Conservation (phyloP, 805 yeast species). For the Kodamaea nitidulidarum region DNA sequence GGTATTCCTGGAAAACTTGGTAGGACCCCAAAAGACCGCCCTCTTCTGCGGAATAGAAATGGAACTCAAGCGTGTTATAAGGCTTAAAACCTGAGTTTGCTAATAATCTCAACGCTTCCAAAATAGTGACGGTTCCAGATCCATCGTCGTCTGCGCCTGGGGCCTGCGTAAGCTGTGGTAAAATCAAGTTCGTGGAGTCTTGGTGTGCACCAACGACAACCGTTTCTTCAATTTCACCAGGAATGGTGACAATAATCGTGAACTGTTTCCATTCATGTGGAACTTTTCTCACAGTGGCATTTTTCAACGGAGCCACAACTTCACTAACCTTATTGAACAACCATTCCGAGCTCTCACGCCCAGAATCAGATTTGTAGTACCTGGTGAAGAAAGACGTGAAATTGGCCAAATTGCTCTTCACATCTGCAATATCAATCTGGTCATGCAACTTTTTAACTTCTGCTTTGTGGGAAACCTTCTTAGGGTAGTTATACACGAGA, state of each 20-base stretch:
- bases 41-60: constrained; percentile 94
- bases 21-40: constrained; percentile 84
- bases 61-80: constrained; percentile 79
- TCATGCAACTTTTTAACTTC: constrained; percentile 39
- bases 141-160: constrained; percentile 98
- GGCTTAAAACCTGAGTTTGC: constrained; percentile 43
- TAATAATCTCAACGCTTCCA: constrained; percentile 67
- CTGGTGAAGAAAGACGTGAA: constrained; percentile 73
- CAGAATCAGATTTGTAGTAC: constrained; percentile 70
- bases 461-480: constrained; percentile 28
- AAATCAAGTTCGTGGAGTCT: constrained; percentile 72
- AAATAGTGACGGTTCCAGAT: constrained; percentile 73
- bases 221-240: constrained; percentile 45
- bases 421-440: constrained; percentile 42
- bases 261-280: constrained; percentile 78
- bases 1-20: constrained; percentile 63
- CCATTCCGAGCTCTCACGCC: constrained; percentile 71
- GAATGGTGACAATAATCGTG: constrained; percentile 64
- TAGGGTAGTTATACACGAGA: constrained; percentile 52
- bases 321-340: constrained; percentile 47
- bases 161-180: constrained; percentile 65
- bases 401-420: constrained; percentile 52
- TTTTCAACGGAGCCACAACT: constrained; percentile 26
- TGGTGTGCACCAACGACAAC: constrained; percentile 87
- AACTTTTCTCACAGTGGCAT: constrained; percentile 42